Evolutionary conservation across 2,329 filamentous ascomycete species (phyloP), one percentile per base, ranked within the genome.

Genomic region (Metarhizium brunneum): DNA sequence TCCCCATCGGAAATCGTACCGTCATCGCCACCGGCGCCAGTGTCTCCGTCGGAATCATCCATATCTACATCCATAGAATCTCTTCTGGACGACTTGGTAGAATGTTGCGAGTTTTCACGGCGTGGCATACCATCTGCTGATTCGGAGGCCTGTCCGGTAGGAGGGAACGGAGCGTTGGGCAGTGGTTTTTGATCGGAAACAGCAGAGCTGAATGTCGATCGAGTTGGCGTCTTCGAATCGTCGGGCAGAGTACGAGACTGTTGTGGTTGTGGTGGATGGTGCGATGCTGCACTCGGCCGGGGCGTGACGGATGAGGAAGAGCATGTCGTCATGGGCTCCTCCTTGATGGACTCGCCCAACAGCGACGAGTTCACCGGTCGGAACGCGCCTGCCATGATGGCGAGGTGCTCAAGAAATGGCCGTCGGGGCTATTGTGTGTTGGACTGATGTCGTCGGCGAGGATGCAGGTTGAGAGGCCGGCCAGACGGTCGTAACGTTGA

Each of bases 11-110:
- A 88, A 36, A 69, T 78, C 29, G 69, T 77, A 18, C 70, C 76
- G 43, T 80, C 80, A 13, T 81, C 79, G 53, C 68, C 72, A 1
- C 64, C 67, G 30, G 10, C 32, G 13, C 71, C 73, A 3, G 63
- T 71, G 61, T 88, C 87, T 53, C 80, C 85, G 56, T 90, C 88
- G 11, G 87, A 87, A 18, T 87, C 85, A 43, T 86, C 86, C 80
- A 91, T 89, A 57, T 90, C 86, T 29, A 90, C 77, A 63, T 95
- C 90, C 57, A 84, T 79, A 3, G 83, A 83, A 42, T 81, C 79
- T 54, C 75, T 56, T 38, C 58, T 61, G n/a, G 63, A 71, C n/a
- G 84, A 84, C 59, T 81, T 81, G 58, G 74, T 75, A 10, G 86
- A 83, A 54, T 76, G 76, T 59, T 86, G 80, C 20, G 86, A 86